Conservation (phyloP, 2,329 filamentous ascomycete species). For the Fusarium anthophilum region DNA sequence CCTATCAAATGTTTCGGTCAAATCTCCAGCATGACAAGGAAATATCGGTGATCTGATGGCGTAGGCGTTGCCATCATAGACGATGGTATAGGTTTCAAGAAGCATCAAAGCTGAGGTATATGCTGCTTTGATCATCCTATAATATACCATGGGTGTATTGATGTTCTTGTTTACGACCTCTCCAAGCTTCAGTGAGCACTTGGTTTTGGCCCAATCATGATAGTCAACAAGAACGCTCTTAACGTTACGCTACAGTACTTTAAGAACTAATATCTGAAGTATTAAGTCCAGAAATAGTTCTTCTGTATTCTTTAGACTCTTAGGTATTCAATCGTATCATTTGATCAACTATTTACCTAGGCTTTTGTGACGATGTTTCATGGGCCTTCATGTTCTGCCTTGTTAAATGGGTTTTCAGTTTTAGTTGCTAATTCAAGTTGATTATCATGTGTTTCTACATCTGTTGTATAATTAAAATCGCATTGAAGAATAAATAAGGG, state of each 20-base stretch:
- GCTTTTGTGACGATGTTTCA: no score
- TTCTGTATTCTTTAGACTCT: no score
- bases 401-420: neutral
- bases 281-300: no score
- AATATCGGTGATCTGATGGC: neutral
- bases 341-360: no score
- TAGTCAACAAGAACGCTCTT: no score
- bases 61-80: neutral
- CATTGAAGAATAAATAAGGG: no score
- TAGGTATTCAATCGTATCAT: no score
- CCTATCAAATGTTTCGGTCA: neutral
- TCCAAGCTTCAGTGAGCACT: neutral
- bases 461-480: neutral
- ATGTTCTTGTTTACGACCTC: neutral
- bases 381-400: no score
- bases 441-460: neutral
- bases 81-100: neutral
- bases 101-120: neutral
- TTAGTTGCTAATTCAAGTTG: fast-evolving
- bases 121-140: neutral
- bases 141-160: no score
- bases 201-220: neutral
- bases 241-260: no score
- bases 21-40: neutral
- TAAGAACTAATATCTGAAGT: no score